A percentile compares a stretch with the other conserved stretches of the same genome.
Evolutionary conservation across 768 basidiomycete species (phyloP).

Genomic region (Russula vinacea): DNA sequence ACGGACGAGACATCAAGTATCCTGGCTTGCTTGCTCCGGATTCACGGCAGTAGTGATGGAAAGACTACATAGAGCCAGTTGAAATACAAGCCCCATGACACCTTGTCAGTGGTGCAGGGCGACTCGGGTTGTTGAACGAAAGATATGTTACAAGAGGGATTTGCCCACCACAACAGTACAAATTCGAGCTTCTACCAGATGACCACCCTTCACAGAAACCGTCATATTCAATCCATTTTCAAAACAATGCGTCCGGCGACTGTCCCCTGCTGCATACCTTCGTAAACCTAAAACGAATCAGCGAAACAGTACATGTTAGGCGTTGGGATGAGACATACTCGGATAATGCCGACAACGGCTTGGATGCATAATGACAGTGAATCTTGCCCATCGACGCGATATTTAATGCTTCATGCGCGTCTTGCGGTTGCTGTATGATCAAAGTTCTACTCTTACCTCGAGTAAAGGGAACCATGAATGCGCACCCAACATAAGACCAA

Average conservation of each 20-base stretch:
- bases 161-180: not conserved
- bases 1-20: too few species aligned
- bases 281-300: slow-evolving; percentile 36
- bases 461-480: too few species aligned
- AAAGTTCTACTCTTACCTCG: not conserved
- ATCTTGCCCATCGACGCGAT: slow-evolving; percentile 72
- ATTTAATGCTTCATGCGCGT: slow-evolving; percentile 74
- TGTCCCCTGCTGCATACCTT: slow-evolving; percentile 41
- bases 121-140: not conserved
- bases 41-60: too few species aligned
- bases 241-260: slow-evolving; percentile 20
- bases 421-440: slow-evolving; percentile 68
- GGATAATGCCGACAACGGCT: slow-evolving; percentile 50
- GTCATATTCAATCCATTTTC: slow-evolving; percentile 8
- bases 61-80: not conserved
- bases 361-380: slow-evolving; percentile 51
- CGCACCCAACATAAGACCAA: slow-evolving; percentile 43
- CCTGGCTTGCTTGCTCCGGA: too few species aligned
- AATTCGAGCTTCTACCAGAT: not conserved
- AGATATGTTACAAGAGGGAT: not conserved
- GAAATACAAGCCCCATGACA: not conserved
- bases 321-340: slow-evolving; percentile 41
- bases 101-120: too few species aligned
- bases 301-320: not conserved
- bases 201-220: not conserved